A percentile compares a stretch with the other conserved stretches of the same genome.
phyloP scores from a whole-genome alignment of 805 yeast genomes.

The Danielozyma ontarioensis region DNA sequence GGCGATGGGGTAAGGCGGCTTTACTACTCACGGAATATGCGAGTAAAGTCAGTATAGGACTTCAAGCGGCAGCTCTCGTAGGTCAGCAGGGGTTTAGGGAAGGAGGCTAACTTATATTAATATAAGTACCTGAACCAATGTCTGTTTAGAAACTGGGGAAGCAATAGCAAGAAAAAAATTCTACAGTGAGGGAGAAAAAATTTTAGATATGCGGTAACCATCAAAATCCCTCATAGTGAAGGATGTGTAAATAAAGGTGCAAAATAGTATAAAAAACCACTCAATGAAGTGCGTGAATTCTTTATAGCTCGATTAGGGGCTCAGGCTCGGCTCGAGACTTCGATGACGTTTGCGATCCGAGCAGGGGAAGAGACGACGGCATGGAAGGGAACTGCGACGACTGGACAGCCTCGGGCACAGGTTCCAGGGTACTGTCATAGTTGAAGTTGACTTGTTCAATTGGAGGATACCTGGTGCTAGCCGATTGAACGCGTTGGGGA shows the following conservation, averaged over 20 bases:
- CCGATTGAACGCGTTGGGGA: conserved; percentile 6
- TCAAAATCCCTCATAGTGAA: no score
- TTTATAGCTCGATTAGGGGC: conserved; percentile 35
- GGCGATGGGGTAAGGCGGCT: conserved; percentile 4
- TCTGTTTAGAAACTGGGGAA: no score
- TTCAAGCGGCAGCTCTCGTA: conserved; percentile 54
- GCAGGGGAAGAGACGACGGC: conserved; percentile 2
- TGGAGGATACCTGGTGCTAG: conserved; percentile 10
- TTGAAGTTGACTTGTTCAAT: conserved; percentile 10
- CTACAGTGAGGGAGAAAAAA: no score
- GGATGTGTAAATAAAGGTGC: no score
- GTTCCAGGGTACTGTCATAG: conserved; percentile 1
- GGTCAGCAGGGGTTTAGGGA: conserved; percentile 3
- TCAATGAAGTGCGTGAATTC: not conserved
- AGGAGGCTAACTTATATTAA: not conserved
- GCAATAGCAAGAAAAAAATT: no score
- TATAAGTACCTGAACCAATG: no score
- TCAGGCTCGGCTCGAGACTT: conserved; percentile 28
- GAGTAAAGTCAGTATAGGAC: conserved; percentile 23
- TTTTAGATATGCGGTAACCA: no score
- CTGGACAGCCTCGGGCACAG: not conserved
- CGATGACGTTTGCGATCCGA: conserved; percentile 3
- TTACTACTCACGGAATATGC: conserved; percentile 27
- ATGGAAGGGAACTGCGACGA: no score
- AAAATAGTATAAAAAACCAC: not conserved